Conservation (phyloP, 78 protist genomes). For the slime mould (Dictyostelium discoideum) region dicty_2.7 NC_007088.5:6272501-6273000, state of each 20-base stretch:
- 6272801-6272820: constrained; percentile 62
- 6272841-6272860: background rate
- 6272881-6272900: background rate
- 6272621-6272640: constrained; percentile 33
- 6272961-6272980: background rate
- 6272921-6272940: constrained; percentile 9
- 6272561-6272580: background rate
- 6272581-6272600: constrained; percentile 37
- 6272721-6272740: constrained; percentile 30
- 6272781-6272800: constrained; percentile 71
- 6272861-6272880: background rate
- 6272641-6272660: constrained; percentile 17
- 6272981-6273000: background rate
- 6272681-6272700: constrained; percentile 45
- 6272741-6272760: constrained; percentile 41
- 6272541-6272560: background rate
- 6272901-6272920: background rate
- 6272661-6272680: constrained; percentile 51
- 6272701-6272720: constrained; percentile 17
- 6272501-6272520: no score
- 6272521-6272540: background rate
- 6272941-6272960: constrained; percentile 9
- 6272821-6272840: constrained; percentile 19
- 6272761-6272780: constrained; percentile 7
- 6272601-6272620: constrained; percentile 70